phyloP scores from a whole-genome alignment of 176 grass and related monocot species.

The Canna indica region DNA sequence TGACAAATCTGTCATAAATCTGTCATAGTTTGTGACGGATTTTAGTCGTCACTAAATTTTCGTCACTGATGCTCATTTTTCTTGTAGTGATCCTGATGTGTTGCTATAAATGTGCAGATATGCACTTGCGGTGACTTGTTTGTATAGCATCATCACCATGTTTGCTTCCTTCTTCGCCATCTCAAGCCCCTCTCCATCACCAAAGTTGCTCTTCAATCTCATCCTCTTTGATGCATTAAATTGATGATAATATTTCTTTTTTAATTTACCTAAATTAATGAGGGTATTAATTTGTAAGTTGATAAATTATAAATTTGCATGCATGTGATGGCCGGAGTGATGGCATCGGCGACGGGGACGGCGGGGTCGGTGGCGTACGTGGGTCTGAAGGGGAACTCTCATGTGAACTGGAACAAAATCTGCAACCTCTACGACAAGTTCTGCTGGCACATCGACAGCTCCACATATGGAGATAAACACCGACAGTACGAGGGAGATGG shows the following conservation, averaged over 20 bases:
- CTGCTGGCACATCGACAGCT: constrained; percentile 45
- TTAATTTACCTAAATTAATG: no score
- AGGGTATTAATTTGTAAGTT: no score
- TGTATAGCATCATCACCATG: constrained; percentile 10
- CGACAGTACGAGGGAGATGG: no score
- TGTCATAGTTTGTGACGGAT: no score
- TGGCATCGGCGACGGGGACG: constrained; percentile 41
- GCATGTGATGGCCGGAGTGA: constrained; percentile 31
- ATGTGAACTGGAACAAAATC: constrained; percentile 49
- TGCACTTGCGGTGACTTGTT: neutral
- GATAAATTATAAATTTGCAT: neutral
- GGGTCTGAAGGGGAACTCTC: constrained; percentile 37
- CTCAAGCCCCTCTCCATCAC: neutral
- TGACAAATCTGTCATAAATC: no score
- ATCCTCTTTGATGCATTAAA: neutral
- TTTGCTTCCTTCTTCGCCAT: neutral
- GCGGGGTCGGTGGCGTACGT: constrained; percentile 36
- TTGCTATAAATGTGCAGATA: neutral
- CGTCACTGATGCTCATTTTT: no score
- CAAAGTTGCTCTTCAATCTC: neutral
- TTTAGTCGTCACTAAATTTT: no score
- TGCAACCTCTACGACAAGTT: constrained; percentile 42
- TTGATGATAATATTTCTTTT: neutral
- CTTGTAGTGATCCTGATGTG: neutral
- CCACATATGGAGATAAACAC: no score